Evolutionary conservation across 139 green algal species (phyloP).

Genomic region (Coelastrella sp.): DNA sequence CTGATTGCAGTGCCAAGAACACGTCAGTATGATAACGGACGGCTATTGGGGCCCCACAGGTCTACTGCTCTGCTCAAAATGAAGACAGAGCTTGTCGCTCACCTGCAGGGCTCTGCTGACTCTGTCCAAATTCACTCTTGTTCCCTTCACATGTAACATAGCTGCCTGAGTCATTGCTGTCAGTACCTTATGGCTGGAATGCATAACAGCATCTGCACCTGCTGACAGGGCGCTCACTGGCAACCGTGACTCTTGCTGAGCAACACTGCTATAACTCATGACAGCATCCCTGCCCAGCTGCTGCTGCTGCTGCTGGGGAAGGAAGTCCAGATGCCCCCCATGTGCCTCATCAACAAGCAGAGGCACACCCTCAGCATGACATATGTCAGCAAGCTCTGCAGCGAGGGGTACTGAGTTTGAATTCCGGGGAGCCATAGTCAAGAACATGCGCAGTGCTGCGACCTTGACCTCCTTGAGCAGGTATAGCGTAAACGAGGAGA

Average conservation of each 20-base stretch:
- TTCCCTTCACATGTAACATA: constrained; percentile 87
- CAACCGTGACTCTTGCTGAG: constrained; percentile 35
- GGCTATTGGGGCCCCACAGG: no score
- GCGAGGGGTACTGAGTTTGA: not conserved
- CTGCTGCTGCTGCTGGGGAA: constrained; percentile 22
- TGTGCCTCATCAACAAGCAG: constrained; percentile 40
- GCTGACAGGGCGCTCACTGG: constrained; percentile 57
- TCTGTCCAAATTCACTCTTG: constrained; percentile 22
- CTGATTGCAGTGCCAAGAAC: no score
- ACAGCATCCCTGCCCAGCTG: constrained; percentile 81
- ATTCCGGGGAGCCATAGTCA: not conserved
- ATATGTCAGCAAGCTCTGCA: constrained; percentile 29
- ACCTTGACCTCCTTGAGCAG: not conserved
- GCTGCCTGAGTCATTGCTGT: constrained; percentile 88
- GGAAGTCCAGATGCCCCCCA: not conserved
- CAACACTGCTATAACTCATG: constrained; percentile 44
- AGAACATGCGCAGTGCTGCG: not conserved
- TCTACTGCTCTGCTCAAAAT: no score
- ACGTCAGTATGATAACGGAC: no score
- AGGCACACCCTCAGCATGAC: constrained; percentile 2
- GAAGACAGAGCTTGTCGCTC: no score
- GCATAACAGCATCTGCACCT: constrained; percentile 89
- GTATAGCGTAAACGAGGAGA: not conserved
- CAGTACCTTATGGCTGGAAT: constrained; percentile 96
- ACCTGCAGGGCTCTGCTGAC: constrained; percentile 66